Evolutionary conservation across 2,329 filamentous ascomycete species (phyloP).

Genomic region (Monilinia vaccinii-corymbosi): DNA sequence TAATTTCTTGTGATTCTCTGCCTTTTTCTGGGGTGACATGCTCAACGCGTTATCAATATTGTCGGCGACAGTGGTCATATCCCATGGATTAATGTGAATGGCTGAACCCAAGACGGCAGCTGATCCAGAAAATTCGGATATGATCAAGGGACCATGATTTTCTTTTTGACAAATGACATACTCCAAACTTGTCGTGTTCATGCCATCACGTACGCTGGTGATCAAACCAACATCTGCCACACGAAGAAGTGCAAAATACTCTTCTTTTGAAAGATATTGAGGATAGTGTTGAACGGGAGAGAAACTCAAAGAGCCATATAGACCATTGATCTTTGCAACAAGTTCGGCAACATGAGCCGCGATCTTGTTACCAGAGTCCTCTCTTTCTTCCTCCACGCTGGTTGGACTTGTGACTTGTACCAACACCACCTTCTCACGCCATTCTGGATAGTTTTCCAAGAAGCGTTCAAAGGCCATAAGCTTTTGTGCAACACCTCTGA

Average conservation of each 20-base stretch:
- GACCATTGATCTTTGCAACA: constrained; percentile 84
- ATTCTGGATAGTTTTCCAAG: constrained; percentile 81
- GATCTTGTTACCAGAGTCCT: constrained; percentile 70
- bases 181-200: constrained; percentile 95
- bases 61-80: constrained; percentile 72
- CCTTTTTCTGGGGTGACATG: constrained; percentile 59
- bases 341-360: constrained; percentile 84
- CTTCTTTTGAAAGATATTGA: constrained; percentile 79
- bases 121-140: constrained; percentile 94
- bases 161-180: constrained; percentile 90
- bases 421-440: constrained; percentile 83
- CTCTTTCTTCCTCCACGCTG: constrained; percentile 67
- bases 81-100: constrained; percentile 96
- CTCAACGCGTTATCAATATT: constrained; percentile 74
- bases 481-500: constrained; percentile 91
- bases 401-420: constrained; percentile 93
- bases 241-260: constrained; percentile 91
- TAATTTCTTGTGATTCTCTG: constrained; percentile 61
- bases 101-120: constrained; percentile 77
- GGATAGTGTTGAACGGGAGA: constrained; percentile 91
- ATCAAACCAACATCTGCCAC: constrained; percentile 88
- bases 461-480: constrained; percentile 90
- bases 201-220: constrained; percentile 90
- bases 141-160: constrained; percentile 76
- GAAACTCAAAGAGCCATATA: constrained; percentile 79